These are phyloP conservation scores for Tylopilus sp. DNA, from an alignment of 768 basidiomycete genomes.

Conservation along the genomic window DNA sequence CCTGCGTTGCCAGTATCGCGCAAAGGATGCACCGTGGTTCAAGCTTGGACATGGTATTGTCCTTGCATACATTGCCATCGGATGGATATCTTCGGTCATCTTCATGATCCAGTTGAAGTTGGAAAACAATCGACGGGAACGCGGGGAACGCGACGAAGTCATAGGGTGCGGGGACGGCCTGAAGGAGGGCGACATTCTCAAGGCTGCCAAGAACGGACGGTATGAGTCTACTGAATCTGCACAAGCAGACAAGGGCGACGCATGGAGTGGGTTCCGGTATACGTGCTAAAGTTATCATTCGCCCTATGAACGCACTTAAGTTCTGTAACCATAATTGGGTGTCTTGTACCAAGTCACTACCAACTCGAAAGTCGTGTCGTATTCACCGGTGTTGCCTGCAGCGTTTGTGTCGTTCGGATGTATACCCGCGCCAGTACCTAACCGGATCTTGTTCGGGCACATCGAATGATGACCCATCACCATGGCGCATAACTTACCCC, in stretches of 20 bases:
- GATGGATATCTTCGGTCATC: constrained; percentile 49
- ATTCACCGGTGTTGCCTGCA: too few relatives aligned
- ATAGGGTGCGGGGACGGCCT: constrained; percentile 47
- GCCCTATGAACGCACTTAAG: too few relatives aligned
- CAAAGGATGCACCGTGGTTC: constrained; percentile 64
- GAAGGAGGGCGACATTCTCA: constrained; percentile 29
- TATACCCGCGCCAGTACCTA: too few relatives aligned
- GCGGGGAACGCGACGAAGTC: constrained; percentile 66
- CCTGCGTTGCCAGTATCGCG: constrained; percentile 50
- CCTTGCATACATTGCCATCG: constrained; percentile 65
- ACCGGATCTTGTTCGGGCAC: too few relatives aligned
- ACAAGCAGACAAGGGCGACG: constrained; percentile 57
- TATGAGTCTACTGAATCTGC: constrained; percentile 57
- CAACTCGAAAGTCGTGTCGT: too few relatives aligned
- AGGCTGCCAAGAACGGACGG: constrained; percentile 28
- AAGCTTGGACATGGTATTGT: constrained; percentile 66
- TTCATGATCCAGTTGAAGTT: constrained; percentile 46
- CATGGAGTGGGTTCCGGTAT: constrained; percentile 48
- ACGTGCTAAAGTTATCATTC: constrained; percentile 33
- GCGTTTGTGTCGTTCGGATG: too few relatives aligned
- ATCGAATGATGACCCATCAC: too few relatives aligned
- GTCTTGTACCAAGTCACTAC: too few relatives aligned
- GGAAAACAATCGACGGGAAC: constrained; percentile 62
- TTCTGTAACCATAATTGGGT: too few relatives aligned
- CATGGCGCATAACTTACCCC: too few relatives aligned